Conservation (phyloP, 805 yeast species). For the Kodamaea sagamina region DNA sequence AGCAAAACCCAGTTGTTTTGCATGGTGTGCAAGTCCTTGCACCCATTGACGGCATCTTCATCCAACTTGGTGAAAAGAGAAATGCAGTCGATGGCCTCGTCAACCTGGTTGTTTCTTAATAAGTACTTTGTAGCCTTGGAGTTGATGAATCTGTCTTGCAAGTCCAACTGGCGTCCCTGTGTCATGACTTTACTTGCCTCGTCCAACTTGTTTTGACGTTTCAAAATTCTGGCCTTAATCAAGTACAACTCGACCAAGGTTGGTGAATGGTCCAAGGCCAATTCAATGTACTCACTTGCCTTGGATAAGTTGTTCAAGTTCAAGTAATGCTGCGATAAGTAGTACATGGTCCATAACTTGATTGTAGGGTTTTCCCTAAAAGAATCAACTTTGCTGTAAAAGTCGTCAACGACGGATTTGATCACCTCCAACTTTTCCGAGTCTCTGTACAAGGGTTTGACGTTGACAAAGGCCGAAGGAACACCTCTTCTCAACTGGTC, state of each 20-base stretch:
- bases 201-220: conserved; percentile 61
- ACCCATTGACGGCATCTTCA: conserved; percentile 78
- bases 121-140: conserved; percentile 84
- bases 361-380: conserved; percentile 43
- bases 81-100: conserved; percentile 71
- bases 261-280: conserved; percentile 73
- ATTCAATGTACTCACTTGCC: conserved; percentile 60
- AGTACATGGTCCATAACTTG: conserved; percentile 71
- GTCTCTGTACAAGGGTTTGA: conserved; percentile 74
- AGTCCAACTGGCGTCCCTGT: conserved; percentile 71
- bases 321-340: conserved; percentile 76
- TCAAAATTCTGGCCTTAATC: conserved; percentile 75
- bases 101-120: conserved; percentile 71
- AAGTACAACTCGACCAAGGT: conserved; percentile 81
- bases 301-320: conserved; percentile 50
- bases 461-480: conserved; percentile 85
- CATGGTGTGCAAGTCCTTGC: conserved; percentile 82
- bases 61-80: conserved; percentile 79
- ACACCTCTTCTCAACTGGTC: conserved; percentile 75
- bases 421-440: conserved; percentile 42
- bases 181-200: conserved; percentile 69
- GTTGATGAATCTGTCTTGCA: conserved; percentile 90
- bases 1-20: conserved; percentile 89
- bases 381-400: conserved; percentile 33
- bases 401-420: conserved; percentile 55